Evolutionary conservation across 495 filamentous ascomycete genomes (phyloP), one percentile per base, ranked within the genome.

Genomic region (Penicillium coffeae): DNA sequence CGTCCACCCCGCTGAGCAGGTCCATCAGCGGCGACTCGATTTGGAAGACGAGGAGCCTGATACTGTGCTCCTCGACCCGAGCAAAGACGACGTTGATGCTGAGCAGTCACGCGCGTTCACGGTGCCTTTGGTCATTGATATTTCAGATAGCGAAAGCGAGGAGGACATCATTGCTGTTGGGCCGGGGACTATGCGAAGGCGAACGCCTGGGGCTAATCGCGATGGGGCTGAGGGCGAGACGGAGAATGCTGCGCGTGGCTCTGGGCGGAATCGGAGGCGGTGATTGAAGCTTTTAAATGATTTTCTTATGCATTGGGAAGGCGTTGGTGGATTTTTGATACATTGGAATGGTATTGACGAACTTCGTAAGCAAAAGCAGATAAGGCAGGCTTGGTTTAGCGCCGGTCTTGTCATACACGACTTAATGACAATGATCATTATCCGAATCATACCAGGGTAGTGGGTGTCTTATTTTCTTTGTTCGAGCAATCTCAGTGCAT

Each of bases 1-100:
- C 60, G 92, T 97, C 47, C 92, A 96, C 57, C 91, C 91, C 0
- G 86, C 90, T 19, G 91, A 95, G 61, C 93, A 97, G 64, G 86
- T 96, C 14, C 88, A 94, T 56, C 94, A 95, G 64, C 84, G 90
- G 13, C 78, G 89, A 20, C 72, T 96, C 3, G 90, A 96, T 60
- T 72, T 84, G 38, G 93, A 99, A 64, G 90, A 95, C 60, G 88
- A 92, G 52, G 82, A 86, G 40, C 83, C 96, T 1, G 94, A 99
- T 59, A 89, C 93, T 0, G 66, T 96, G 36, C 89, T 86, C 0
- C 71, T 88, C 37, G 86, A 89, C 43, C 77, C 79, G 13, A 72
- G 76, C 12, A 86, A 87, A 49, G 78, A 70, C 9, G 72, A 77
- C 22, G 44, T 40, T 5, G 66, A 67, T 8, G 47, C 33, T 3